phyloP scores from a whole-genome alignment of 257 asterid species.

The Solanum paucissectum region DNA sequence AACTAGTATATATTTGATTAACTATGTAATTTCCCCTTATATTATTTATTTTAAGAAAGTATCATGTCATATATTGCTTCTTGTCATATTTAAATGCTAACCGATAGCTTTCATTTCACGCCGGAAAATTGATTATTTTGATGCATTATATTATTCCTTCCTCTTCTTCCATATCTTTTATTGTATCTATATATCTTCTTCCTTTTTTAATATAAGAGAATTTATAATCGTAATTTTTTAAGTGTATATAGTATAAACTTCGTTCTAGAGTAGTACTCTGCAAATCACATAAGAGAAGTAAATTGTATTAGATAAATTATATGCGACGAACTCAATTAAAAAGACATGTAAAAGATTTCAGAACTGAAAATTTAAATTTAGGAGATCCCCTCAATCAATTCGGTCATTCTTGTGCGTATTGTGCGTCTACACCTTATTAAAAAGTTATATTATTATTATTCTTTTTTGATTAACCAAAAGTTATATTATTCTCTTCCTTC shows the following conservation, averaged over 20 bases:
- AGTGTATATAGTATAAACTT: not conserved
- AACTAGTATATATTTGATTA: too few relatives aligned
- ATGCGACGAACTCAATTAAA: not conserved
- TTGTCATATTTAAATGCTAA: not conserved
- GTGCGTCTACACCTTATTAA: not conserved
- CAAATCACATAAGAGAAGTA: not conserved
- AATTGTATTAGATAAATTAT: fast-evolving
- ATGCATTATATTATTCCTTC: not conserved
- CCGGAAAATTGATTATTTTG: not conserved
- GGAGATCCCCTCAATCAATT: not conserved
- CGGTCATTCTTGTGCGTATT: not conserved
- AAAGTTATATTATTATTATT: not conserved
- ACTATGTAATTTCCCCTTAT: too few relatives aligned
- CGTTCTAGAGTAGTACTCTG: not conserved
- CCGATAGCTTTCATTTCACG: not conserved
- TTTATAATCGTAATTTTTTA: not conserved
- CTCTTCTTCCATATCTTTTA: not conserved
- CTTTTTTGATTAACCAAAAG: not conserved
- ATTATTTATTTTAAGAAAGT: not conserved
- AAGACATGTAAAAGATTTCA: fast-evolving
- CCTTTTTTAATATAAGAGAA: not conserved
- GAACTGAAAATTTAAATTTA: not conserved
- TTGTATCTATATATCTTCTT: not conserved
- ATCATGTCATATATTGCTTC: not conserved
- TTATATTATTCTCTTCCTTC: not conserved